Evolutionary conservation across 1,284 basidiomycete species (phyloP).

Genomic region (Boletus smithii): DNA sequence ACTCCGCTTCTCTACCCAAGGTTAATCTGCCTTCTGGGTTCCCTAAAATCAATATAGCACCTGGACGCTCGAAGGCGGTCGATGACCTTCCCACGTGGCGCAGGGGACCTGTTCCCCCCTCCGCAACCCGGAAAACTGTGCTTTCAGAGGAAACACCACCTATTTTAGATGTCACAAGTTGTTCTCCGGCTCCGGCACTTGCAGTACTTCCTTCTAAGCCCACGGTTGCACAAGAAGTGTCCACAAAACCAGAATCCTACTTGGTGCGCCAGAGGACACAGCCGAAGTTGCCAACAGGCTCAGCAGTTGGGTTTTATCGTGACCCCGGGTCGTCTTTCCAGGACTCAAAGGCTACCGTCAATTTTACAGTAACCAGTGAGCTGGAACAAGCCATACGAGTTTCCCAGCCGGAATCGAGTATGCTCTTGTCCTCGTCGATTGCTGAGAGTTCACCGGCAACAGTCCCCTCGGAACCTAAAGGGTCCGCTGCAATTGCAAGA

Average conservation of each 20-base stretch:
- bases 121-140: slow-evolving; percentile 8
- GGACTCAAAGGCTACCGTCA: slow-evolving; percentile 47
- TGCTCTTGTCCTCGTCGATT: slow-evolving; percentile 29
- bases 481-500: slow-evolving; percentile 7
- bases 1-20: slow-evolving; percentile 32
- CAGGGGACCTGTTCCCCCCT: slow-evolving; percentile 32
- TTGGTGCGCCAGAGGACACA: slow-evolving; percentile 30
- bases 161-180: slow-evolving; percentile 28
- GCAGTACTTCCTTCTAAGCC: slow-evolving; percentile 9
- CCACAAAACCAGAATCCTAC: slow-evolving; percentile 20
- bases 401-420: slow-evolving; percentile 18
- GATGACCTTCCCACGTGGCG: slow-evolving; percentile 62
- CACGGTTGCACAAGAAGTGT: slow-evolving; percentile 8
- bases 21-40: slow-evolving; percentile 45
- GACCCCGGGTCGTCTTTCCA: slow-evolving; percentile 49
- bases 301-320: slow-evolving; percentile 68
- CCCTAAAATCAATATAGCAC: slow-evolving; percentile 27
- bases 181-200: slow-evolving; percentile 27
- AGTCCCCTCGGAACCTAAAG: slow-evolving; percentile 5
- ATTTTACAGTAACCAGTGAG: slow-evolving; percentile 76
- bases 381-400: slow-evolving; percentile 43
- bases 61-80: slow-evolving; percentile 48
- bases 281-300: slow-evolving; percentile 51
- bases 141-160: slow-evolving; percentile 15
- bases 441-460: slow-evolving; percentile 11